Percentiles rank a stretch among this genome's conserved stretches.
Conservation (phyloP, 306 rosid species). For the Castanospermum australe region DNA sequence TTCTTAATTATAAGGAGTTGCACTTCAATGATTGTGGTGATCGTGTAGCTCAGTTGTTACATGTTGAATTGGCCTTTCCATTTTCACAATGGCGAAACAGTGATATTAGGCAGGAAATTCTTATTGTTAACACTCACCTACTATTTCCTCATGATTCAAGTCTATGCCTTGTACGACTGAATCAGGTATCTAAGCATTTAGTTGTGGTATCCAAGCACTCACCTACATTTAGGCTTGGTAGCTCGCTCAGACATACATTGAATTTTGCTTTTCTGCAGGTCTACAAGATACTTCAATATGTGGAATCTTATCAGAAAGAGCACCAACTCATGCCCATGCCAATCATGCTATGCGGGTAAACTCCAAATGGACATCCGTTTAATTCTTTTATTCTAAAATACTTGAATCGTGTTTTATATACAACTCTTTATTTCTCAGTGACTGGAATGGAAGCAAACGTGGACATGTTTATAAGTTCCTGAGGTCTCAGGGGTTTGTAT, state of each 20-base stretch:
- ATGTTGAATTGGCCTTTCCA: conserved; percentile 49
- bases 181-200: conserved; percentile 44
- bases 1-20: conserved; percentile 58
- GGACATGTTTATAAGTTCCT: conserved; percentile 70
- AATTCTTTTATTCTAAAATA: background rate
- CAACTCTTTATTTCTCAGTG: conserved; percentile 38
- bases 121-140: conserved; percentile 59
- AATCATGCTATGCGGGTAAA: conserved; percentile 70
- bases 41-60: conserved; percentile 64
- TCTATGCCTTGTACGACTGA: conserved; percentile 46
- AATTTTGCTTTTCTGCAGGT: conserved; percentile 40
- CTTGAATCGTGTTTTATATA: background rate
- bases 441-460: conserved; percentile 78
- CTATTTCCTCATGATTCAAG: conserved; percentile 66
- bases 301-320: conserved; percentile 63
- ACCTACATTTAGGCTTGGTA: conserved; percentile 2
- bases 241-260: background rate
- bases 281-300: conserved; percentile 57
- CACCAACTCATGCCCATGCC: conserved; percentile 63
- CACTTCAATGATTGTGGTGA: conserved; percentile 60
- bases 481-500: conserved; percentile 64
- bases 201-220: background rate
- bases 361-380: background rate
- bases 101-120: conserved; percentile 55
- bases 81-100: conserved; percentile 33